Conservation (phyloP, 208 protist species). For the Porcisia hertigi region DNA sequence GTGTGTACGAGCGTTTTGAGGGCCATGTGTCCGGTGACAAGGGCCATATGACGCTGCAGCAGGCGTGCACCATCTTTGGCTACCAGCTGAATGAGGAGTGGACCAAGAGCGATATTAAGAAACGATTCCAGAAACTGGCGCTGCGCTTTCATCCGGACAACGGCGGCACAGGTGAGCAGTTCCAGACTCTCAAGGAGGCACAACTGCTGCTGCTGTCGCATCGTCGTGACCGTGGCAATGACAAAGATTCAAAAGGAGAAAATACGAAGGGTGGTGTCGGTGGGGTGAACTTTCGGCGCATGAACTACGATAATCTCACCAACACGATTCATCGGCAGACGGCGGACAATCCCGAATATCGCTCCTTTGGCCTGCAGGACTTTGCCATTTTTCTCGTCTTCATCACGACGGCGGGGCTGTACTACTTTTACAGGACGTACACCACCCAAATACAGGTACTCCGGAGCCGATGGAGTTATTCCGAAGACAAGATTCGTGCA, state of each 20-base stretch:
- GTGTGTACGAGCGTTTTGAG: constrained; percentile 45
- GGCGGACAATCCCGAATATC: constrained; percentile 63
- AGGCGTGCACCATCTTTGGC: constrained; percentile 88
- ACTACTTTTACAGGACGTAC: constrained; percentile 73
- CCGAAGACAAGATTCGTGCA: constrained; percentile 51
- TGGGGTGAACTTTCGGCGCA: constrained; percentile 69
- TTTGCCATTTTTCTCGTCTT: constrained; percentile 71
- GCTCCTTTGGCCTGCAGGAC: constrained; percentile 72
- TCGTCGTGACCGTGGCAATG: constrained; percentile 55
- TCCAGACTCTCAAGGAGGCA: constrained; percentile 82
- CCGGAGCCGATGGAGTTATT: constrained; percentile 77
- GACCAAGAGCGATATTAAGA: constrained; percentile 76
- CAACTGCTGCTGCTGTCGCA: constrained; percentile 82
- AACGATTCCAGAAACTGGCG: constrained; percentile 77
- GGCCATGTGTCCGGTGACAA: constrained; percentile 75
- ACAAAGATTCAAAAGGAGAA: constrained; percentile 10
- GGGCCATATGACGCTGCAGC: constrained; percentile 84
- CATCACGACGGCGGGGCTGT: constrained; percentile 35
- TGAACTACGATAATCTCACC: constrained; percentile 82
- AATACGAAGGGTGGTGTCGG: constrained; percentile 21
- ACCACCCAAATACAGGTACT: constrained; percentile 68
- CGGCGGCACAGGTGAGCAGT: constrained; percentile 82
- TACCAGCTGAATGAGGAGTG: constrained; percentile 80
- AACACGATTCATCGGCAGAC: constrained; percentile 85
- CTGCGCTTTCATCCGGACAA: constrained; percentile 83